Conservation (phyloP, 208 protist species). For the Leishmania gerbilli region DNA sequence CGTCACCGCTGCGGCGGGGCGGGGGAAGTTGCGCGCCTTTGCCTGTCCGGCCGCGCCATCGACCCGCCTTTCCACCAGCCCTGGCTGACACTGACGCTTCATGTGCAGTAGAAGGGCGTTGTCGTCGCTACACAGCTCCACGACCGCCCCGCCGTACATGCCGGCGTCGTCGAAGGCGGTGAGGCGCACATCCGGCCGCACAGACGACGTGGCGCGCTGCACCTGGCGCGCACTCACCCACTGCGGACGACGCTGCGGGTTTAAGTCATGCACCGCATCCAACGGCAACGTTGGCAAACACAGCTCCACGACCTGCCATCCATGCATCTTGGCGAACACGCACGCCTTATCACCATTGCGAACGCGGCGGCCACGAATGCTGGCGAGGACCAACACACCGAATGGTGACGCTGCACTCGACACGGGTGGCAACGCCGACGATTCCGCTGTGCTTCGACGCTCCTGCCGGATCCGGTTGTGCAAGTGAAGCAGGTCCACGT, state of each 20-base stretch:
- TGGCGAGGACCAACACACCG: conserved; percentile 11
- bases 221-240: not conserved
- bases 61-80: not conserved
- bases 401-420: not conserved
- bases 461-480: not conserved
- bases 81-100: conserved; percentile 18
- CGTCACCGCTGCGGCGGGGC: not conserved
- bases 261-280: not conserved
- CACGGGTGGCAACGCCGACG: not conserved
- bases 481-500: conserved; percentile 22
- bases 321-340: conserved; percentile 22
- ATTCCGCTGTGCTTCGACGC: not conserved
- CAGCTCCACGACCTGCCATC: conserved; percentile 31
- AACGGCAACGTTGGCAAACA: conserved; percentile 28
- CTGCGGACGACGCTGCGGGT: not conserved
- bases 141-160: conserved; percentile 33
- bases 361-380: conserved; percentile 8
- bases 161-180: conserved; percentile 34
- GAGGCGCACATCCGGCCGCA: conserved; percentile 26
- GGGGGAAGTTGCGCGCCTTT: not conserved
- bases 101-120: conserved; percentile 4
- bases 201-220: not conserved
- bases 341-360: conserved; percentile 3
- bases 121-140: conserved; percentile 27
- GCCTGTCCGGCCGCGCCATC: not conserved